phyloP scores from a whole-genome alignment of 2,329 filamentous ascomycete genomes.

The Colletotrichum lentis region DNA sequence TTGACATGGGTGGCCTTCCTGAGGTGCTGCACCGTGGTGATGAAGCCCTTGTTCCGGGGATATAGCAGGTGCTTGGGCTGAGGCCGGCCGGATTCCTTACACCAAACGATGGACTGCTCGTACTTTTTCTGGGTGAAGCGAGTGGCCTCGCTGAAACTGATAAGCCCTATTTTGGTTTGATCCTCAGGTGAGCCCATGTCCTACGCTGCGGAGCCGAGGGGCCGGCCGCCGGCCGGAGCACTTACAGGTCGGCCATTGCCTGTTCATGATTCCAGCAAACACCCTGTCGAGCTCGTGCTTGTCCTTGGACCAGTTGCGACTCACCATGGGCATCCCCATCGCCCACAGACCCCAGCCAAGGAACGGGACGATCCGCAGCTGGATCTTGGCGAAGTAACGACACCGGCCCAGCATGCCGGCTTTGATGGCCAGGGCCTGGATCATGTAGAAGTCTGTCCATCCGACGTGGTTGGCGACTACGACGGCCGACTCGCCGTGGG shows the following conservation, averaged over 20 bases:
- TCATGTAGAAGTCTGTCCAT: slow-evolving; percentile 72
- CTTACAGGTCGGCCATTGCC: slow-evolving; percentile 66
- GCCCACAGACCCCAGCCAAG: slow-evolving; percentile 71
- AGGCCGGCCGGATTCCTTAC: slow-evolving; percentile 57
- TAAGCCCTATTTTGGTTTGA: slow-evolving; percentile 58
- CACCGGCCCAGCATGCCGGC: slow-evolving; percentile 68
- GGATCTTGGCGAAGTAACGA: slow-evolving; percentile 69
- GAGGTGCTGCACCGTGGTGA: slow-evolving; percentile 65
- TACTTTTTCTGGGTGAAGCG: slow-evolving; percentile 65
- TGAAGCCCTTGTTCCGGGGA: slow-evolving; percentile 68
- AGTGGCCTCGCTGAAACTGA: slow-evolving; percentile 71
- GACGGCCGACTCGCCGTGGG: slow-evolving; percentile 64
- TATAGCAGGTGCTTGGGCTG: slow-evolving; percentile 67
- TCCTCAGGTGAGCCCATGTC: slow-evolving; percentile 9
- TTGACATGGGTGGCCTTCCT: slow-evolving; percentile 59
- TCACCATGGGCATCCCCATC: slow-evolving; percentile 71
- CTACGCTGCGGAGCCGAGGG: slow-evolving; percentile 19
- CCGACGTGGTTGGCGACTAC: slow-evolving; percentile 68
- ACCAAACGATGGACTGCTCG: slow-evolving; percentile 60
- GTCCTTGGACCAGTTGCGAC: slow-evolving; percentile 66
- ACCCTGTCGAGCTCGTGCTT: slow-evolving; percentile 64
- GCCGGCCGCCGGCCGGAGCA: slow-evolving; percentile 30
- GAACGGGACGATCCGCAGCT: slow-evolving; percentile 66
- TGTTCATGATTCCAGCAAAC: slow-evolving; percentile 61
- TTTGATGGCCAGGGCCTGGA: slow-evolving; percentile 63